phyloP scores from a whole-genome alignment of 2,329 filamentous ascomycete species.

The Penicillium brasilianum region DNA sequence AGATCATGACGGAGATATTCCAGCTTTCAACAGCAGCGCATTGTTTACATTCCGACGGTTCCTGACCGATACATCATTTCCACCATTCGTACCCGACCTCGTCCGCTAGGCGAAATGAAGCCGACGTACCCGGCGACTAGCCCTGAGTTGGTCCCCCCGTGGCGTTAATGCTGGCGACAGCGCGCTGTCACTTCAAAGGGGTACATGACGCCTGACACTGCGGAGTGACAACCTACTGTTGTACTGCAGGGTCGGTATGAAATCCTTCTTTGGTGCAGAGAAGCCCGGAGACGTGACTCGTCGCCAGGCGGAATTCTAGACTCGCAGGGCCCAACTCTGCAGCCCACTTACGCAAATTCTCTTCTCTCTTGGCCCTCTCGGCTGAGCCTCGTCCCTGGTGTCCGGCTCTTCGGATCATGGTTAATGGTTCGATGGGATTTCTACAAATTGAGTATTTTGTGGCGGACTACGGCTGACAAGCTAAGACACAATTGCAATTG shows the following conservation, averaged over 20 bases:
- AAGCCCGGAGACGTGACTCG: background rate
- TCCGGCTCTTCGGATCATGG: background rate
- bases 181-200: background rate
- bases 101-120: constrained; percentile 7
- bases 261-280: background rate
- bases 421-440: background rate
- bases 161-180: constrained; percentile 5
- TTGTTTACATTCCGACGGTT: background rate
- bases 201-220: background rate
- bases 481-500: no score
- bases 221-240: background rate
- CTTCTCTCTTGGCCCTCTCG: background rate
- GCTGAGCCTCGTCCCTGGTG: background rate
- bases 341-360: background rate
- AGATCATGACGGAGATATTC: background rate
- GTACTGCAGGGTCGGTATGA: background rate
- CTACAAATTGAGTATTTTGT: background rate
- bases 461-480: background rate
- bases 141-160: constrained; percentile 5
- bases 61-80: background rate
- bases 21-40: background rate
- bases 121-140: constrained; percentile 8
- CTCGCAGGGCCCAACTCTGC: background rate
- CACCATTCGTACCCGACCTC: background rate
- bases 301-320: constrained; percentile 5